These are phyloP conservation scores for Capronia americana DNA, from an alignment of 2,329 filamentous ascomycete species.

Conservation along the genomic window DNA sequence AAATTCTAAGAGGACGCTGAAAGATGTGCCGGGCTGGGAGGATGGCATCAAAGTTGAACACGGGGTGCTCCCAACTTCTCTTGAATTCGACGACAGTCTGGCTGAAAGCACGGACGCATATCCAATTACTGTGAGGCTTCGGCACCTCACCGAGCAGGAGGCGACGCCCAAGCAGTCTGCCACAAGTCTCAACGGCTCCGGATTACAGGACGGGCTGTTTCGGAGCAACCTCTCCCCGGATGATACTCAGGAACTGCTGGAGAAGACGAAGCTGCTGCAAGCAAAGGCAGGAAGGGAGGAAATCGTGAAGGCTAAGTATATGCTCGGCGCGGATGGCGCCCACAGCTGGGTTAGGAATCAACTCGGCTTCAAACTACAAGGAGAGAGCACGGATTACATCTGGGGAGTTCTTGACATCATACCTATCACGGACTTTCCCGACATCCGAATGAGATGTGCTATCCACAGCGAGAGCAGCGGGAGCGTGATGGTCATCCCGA, in stretches of 20 bases:
- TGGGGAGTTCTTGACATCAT: conserved; percentile 60
- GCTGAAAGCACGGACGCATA: conserved; percentile 59
- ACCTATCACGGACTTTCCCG: conserved; percentile 64
- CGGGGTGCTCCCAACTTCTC: conserved; percentile 61
- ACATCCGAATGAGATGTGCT: conserved; percentile 64
- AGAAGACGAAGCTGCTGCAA: conserved; percentile 45
- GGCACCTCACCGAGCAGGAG: conserved; percentile 65
- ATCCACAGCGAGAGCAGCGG: conserved; percentile 64
- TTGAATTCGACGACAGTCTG: conserved; percentile 54
- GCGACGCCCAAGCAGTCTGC: conserved; percentile 57
- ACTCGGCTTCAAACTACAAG: conserved; percentile 63
- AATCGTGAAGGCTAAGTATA: conserved; percentile 45
- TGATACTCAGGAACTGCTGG: conserved; percentile 62
- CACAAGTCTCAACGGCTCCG: conserved; percentile 43
- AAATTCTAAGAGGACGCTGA: conserved; percentile 44
- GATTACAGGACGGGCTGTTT: conserved; percentile 61
- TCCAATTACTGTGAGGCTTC: conserved; percentile 66
- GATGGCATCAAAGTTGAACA: conserved; percentile 60
- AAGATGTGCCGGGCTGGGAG: conserved; percentile 15
- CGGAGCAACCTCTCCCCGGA: conserved; percentile 64
- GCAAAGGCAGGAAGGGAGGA: conserved; percentile 55
- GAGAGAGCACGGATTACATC: conserved; percentile 57
- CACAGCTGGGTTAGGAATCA: conserved; percentile 69
- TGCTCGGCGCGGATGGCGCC: conserved; percentile 73
- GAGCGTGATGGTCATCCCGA: conserved; percentile 69